Conservation (phyloP, 306 rosid genomes). For the Prunus armeniaca region DNA sequence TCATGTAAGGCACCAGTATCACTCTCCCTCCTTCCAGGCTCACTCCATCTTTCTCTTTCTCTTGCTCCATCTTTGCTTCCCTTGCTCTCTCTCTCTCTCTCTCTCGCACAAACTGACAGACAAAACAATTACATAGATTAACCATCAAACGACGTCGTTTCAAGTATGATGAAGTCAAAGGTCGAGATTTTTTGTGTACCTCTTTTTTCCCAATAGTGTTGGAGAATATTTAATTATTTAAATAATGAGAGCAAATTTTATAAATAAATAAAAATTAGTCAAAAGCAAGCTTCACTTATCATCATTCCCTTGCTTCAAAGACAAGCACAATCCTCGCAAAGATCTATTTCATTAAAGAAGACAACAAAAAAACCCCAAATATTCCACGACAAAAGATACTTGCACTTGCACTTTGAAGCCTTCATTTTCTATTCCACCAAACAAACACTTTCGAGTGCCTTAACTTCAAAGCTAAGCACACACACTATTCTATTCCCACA, state of each 20-base stretch:
- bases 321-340: conserved; percentile 35
- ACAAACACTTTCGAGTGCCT: conserved; percentile 32
- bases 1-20: conserved; percentile 79
- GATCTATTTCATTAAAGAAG: not conserved
- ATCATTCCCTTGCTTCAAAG: conserved; percentile 48
- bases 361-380: not conserved
- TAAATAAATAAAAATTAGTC: not conserved
- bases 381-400: not conserved
- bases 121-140: not conserved
- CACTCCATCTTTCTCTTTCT: conserved; percentile 41
- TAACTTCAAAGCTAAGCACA: conserved; percentile 80
- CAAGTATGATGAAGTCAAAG: not conserved
- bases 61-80: conserved; percentile 13
- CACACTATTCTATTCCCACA: conserved; percentile 6
- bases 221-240: too few relatives aligned
- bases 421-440: conserved; percentile 42
- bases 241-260: not conserved
- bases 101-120: not conserved
- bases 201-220: not conserved
- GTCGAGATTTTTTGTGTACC: not conserved
- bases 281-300: not conserved
- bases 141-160: not conserved
- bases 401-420: not conserved
- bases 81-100: not conserved
- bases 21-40: conserved; percentile 73